Base-by-base conservation (phyloP, 2,329 filamentous ascomycete species). In the Chaetomiaceae sp. region DNA sequence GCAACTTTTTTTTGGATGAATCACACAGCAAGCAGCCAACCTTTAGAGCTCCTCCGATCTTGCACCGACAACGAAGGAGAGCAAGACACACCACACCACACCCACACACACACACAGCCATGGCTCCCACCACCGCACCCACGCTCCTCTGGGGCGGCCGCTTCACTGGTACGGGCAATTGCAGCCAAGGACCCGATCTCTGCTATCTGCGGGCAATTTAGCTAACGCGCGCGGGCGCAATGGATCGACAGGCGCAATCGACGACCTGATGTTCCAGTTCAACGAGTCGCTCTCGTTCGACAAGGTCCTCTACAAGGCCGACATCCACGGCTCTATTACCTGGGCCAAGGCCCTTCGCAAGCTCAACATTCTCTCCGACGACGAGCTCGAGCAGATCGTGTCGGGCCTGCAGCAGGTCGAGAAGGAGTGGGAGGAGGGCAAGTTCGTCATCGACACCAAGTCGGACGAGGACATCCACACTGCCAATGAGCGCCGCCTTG, bases 261-360 rank as follows among this genome's bases (percentile, higher is more conserved):
- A 95, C 70, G 87, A 89, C 48, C 78, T 95, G 46, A 95, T 95
- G 89, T 78, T 83, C 55, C 77, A 86, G 59, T 95, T 92, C 75
- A 95, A 95, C 68, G 83, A 85, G 62, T 86, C 81, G 48, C 85
- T 95, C 60, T 82, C 81, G 65, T 91, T 86, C 69, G 89, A 95
- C 69, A 82, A 83, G 58, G 75, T 77, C 47, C 83, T 95, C 62
- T 88, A 89, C 73, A 82, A 82, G 54, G 81, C 93, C 66, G 89
- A 95, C 62, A 90, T 95, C 61, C 77, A 79, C 10, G 89, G 89
- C 59, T 85, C 79, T 52, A 87, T 95, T 58, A 88, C 89, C 12
- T 95, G 87, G 51, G 88, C 88, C 52, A 95, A 95, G 70, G 59
- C 74, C 75, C 47, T 57, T 19, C 47, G 46, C 59, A 87, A 88